Percentiles rank a stretch among this genome's conserved stretches.
These are phyloP conservation scores for Sparassis latifolia DNA, from an alignment of 1,284 basidiomycete genomes.

Conservation along the genomic window DNA sequence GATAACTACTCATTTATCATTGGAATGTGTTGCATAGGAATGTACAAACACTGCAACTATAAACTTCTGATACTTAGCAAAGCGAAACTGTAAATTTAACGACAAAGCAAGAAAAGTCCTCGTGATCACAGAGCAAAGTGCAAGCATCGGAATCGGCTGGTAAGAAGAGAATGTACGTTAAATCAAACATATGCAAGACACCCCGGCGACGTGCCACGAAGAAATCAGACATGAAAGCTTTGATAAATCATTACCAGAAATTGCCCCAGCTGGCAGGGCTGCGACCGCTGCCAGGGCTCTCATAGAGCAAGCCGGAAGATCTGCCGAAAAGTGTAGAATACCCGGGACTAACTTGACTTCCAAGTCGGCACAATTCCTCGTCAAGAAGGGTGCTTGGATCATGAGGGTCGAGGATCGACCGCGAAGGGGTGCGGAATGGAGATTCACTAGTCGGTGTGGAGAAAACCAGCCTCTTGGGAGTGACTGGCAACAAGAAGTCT, in stretches of 20 bases:
- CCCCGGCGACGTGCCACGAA: too few relatives aligned
- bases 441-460: constrained; percentile 31
- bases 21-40: too few relatives aligned
- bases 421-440: constrained; percentile 51
- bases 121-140: too few relatives aligned
- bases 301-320: constrained; percentile 43
- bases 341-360: constrained; percentile 43
- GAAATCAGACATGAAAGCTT: too few relatives aligned
- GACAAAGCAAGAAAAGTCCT: too few relatives aligned
- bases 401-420: constrained; percentile 56
- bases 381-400: constrained; percentile 58
- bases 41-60: too few relatives aligned
- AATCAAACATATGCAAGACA: too few relatives aligned
- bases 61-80: too few relatives aligned
- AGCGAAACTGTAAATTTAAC: too few relatives aligned
- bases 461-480: constrained; percentile 50
- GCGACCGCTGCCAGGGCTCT: constrained; percentile 40
- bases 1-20: too few relatives aligned
- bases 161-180: too few relatives aligned
- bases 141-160: too few relatives aligned
- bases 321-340: constrained; percentile 47
- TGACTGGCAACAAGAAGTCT: constrained; percentile 37
- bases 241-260: constrained; percentile 34
- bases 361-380: constrained; percentile 54
- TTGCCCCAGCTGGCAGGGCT: constrained; percentile 42